phyloP scores from a whole-genome alignment of 768 basidiomycete genomes.

The Lanmaoa pseudosensibilis region DNA sequence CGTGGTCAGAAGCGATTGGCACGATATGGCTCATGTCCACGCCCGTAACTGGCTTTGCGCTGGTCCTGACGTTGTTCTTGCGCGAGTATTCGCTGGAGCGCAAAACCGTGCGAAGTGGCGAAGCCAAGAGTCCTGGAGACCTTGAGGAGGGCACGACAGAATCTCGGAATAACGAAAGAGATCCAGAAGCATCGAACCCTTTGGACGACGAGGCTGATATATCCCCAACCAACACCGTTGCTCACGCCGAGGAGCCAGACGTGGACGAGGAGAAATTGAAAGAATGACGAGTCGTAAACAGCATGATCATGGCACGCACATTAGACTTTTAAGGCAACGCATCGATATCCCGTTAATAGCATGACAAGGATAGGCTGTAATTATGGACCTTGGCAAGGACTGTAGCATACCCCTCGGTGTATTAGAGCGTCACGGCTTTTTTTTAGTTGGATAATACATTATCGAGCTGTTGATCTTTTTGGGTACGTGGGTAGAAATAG shows the following conservation, averaged over 20 bases:
- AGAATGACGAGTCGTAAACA: neutral
- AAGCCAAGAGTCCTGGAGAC: slow-evolving; percentile 28
- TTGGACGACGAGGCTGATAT: neutral
- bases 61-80: slow-evolving; percentile 55
- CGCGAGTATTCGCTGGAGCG: slow-evolving; percentile 61
- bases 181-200: too few species aligned
- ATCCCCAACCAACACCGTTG: neutral
- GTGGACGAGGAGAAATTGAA: neutral
- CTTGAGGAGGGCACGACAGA: slow-evolving; percentile 26
- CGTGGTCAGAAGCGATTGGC: slow-evolving; percentile 64
- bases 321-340: neutral
- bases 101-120: slow-evolving; percentile 41
- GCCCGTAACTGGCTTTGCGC: slow-evolving; percentile 52
- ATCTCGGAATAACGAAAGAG: neutral
- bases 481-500: neutral
- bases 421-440: neutral
- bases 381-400: neutral
- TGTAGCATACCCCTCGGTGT: neutral
- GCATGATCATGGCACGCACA: neutral
- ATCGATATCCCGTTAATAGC: neutral
- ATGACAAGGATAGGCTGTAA: neutral
- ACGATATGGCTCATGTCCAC: slow-evolving; percentile 66
- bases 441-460: neutral
- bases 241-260: neutral
- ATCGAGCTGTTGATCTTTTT: too few species aligned